Base-by-base conservation (phyloP, 148 eudicot genomes). In the Dysphania ambrosioides region DNA sequence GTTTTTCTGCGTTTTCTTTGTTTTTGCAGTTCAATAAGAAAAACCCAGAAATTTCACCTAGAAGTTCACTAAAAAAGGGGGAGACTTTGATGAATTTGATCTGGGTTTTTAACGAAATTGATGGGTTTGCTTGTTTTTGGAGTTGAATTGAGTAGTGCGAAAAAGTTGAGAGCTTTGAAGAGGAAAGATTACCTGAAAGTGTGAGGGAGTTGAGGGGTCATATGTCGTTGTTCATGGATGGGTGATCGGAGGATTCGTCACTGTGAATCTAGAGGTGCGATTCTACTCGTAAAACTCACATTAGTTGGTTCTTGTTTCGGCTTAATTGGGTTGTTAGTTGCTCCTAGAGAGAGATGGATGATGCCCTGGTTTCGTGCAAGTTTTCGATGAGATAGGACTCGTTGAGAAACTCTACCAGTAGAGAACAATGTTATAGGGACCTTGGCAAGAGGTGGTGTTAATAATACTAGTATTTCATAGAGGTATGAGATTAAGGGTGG, bases 161-260 rank as follows among this genome's bases (percentile, higher is more conserved):
- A 8, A 36, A 36, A 36, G 8, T 1, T 36, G 23, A 26, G 5
- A 49, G 72, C 49, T 7, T 49, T 19, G 60, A 32, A 51, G 40
- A 49, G 32, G 44, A 70, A 49, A 56, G 29, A 24, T 57, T 53
- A 71, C 47, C 44, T 53, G 42, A 11, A 30, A 15, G 66, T 23
- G n/a, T 47, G 70, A 41, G 58, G 60, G 21, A 70, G 72, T 70
- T 70, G 72, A 70, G 60, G 3, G 23, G 60, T 70, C 72, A 70
- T 47, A 49, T 42, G 34, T 42, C 35, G 13, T 16, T 5, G 13
- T 16, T 5, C 35, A 70, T 29, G 60, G 72, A 68, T 18, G 51
- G 35, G 67, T 41, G 34, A 63, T 16, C 18, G 67, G 36, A n/a
- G 65, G 65, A 8, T 1, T 53, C 24, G 58, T 47, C 53, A 47